These are phyloP conservation scores for Uronychia setigera DNA, from an alignment of 73 alveolate genomes.

Conservation along the genomic window DNA sequence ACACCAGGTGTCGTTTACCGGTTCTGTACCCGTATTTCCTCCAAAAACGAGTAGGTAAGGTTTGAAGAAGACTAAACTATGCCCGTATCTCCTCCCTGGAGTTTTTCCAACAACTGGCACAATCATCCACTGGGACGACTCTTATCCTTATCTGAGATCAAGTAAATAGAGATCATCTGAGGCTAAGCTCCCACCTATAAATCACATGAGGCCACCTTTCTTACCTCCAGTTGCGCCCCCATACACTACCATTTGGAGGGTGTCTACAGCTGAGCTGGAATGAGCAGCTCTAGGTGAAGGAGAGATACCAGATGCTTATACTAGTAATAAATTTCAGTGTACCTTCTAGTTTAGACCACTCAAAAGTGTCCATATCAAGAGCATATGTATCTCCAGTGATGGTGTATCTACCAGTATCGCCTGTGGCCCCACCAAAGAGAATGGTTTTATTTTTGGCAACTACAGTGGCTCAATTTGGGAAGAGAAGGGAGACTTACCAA, in stretches of 20 bases:
- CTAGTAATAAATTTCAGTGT: constrained; percentile 13
- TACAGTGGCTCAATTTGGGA: not conserved
- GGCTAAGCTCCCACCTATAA: constrained; percentile 92
- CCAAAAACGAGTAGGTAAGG: constrained; percentile 94
- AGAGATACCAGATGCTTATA: not conserved
- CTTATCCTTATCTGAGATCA: constrained; percentile 85
- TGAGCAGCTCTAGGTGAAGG: constrained; percentile 96
- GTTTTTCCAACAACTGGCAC: constrained; percentile 98
- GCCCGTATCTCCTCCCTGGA: constrained; percentile 99
- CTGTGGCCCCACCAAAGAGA: constrained; percentile 85
- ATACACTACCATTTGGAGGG: constrained; percentile 90
- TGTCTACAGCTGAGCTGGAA: constrained; percentile 87
- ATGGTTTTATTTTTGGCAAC: constrained; percentile 74
- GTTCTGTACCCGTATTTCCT: constrained; percentile 95
- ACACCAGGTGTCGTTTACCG: constrained; percentile 95
- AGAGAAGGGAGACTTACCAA: constrained; percentile 45
- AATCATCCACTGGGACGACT: constrained; percentile 94
- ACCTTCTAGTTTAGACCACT: constrained; percentile 87
- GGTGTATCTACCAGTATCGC: constrained; percentile 96
- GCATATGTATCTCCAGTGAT: constrained; percentile 98
- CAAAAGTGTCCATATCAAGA: constrained; percentile 69
- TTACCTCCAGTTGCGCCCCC: constrained; percentile 99
- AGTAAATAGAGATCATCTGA: constrained; percentile 83
- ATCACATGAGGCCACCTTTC: constrained; percentile 78
- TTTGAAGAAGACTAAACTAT: constrained; percentile 87